phyloP scores from a whole-genome alignment of 1,284 basidiomycete species.

The Tylopilus orsonianus region DNA sequence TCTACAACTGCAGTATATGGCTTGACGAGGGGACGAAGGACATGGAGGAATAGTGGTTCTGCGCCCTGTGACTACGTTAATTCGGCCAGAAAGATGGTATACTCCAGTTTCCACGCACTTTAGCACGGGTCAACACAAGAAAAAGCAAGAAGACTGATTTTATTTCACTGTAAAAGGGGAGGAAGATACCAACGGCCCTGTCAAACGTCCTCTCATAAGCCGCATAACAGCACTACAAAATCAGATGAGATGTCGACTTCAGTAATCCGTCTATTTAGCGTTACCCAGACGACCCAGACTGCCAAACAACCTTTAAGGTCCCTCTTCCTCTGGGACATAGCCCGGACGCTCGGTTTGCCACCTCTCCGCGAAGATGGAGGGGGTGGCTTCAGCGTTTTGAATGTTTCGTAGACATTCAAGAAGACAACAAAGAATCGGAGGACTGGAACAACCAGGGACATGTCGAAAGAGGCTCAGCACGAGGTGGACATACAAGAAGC shows the following conservation, averaged over 20 bases:
- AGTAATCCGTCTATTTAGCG: slow-evolving; percentile 24
- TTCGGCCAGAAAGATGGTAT: slow-evolving; percentile 2
- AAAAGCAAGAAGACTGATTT: slow-evolving; percentile 70
- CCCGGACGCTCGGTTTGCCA: slow-evolving; percentile 61
- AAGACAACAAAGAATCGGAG: slow-evolving; percentile 70
- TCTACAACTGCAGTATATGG: slow-evolving; percentile 67
- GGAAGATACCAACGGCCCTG: slow-evolving; percentile 59
- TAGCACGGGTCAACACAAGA: slow-evolving; percentile 69
- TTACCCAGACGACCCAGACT: slow-evolving; percentile 82
- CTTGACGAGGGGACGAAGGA: slow-evolving; percentile 68
- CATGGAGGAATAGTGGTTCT: slow-evolving; percentile 73
- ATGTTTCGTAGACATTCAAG: slow-evolving; percentile 78
- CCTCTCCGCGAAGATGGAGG: slow-evolving; percentile 58
- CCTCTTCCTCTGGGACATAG: slow-evolving; percentile 70
- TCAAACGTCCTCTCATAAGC: slow-evolving; percentile 66
- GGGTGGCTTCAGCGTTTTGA: slow-evolving; percentile 73
- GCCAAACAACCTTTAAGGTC: slow-evolving; percentile 80
- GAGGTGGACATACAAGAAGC: slow-evolving; percentile 11
- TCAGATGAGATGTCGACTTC: slow-evolving; percentile 18
- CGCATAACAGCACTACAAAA: slow-evolving; percentile 56
- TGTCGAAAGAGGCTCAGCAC: slow-evolving; percentile 30
- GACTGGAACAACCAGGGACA: slow-evolving; percentile 68
- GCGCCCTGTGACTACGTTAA: slow-evolving; percentile 54
- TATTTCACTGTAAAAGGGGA: slow-evolving; percentile 78
- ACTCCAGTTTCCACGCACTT: slow-evolving; percentile 47